Evolutionary conservation across 257 asterid genomes (phyloP).

Genomic region (Ballota nigra): DNA sequence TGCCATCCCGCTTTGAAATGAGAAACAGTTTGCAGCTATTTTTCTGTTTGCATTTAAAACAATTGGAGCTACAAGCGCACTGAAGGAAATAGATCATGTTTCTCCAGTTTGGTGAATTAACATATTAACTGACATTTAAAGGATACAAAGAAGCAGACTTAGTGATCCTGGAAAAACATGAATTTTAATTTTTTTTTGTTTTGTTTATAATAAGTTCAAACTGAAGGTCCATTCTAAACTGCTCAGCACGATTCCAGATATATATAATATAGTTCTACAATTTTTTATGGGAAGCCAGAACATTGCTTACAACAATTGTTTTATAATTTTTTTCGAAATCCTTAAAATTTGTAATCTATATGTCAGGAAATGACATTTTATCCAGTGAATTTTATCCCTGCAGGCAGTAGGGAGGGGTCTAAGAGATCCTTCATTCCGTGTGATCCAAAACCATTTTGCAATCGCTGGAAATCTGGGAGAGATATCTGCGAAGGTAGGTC

Average conservation of each 20-base stretch:
- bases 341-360: not conserved
- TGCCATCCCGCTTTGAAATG: not conserved
- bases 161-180: not conserved
- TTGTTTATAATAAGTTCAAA: not conserved
- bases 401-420: slow-evolving; percentile 98
- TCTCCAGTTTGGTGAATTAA: not conserved
- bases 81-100: not conserved
- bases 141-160: not conserved
- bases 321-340: not conserved
- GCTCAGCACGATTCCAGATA: not conserved
- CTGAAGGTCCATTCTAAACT: slow-evolving; percentile 4
- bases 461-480: slow-evolving; percentile 84
- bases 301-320: not conserved
- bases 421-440: slow-evolving; percentile 94
- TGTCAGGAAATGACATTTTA: slow-evolving; percentile 10
- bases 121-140: slow-evolving; percentile 14
- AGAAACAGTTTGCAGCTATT: not conserved
- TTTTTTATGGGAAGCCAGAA: not conserved
- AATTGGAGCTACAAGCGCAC: not conserved
- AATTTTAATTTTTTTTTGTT: not conserved
- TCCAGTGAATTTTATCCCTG: slow-evolving; percentile 18
- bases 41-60: not conserved
- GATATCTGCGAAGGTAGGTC: slow-evolving; percentile 82
- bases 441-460: slow-evolving; percentile 95
- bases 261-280: not conserved